phyloP scores from a whole-genome alignment of 257 asterid species.

The Lavandula angustifolia region DNA sequence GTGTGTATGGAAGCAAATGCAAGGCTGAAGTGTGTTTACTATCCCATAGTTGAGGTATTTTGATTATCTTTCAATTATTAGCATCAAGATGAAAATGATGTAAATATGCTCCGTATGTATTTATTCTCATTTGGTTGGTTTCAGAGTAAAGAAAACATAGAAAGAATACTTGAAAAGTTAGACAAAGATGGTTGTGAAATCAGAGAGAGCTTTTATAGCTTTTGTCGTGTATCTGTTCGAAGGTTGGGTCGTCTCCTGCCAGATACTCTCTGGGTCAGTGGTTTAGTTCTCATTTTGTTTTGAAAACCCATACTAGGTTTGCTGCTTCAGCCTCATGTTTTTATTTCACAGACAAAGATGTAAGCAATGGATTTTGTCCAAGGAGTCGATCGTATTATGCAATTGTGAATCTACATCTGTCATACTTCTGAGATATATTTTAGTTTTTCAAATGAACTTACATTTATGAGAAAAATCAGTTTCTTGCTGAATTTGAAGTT shows the following conservation, averaged over 20 bases:
- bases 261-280: slow-evolving; percentile 79
- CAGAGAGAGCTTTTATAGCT: slow-evolving; percentile 53
- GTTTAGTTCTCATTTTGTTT: slow-evolving; percentile 17
- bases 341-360: not conserved
- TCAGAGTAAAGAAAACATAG: slow-evolving; percentile 71
- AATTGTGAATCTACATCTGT: not conserved
- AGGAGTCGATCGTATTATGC: not conserved
- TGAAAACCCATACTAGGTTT: not conserved
- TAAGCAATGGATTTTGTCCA: not conserved
- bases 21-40: slow-evolving; percentile 67
- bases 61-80: slow-evolving; percentile 20
- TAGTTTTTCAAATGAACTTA: not conserved
- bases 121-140: slow-evolving; percentile 30
- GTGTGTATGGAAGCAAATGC: slow-evolving; percentile 60
- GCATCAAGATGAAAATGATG: slow-evolving; percentile 7
- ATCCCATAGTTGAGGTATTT: slow-evolving; percentile 59
- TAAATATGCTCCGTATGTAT: slow-evolving; percentile 16
- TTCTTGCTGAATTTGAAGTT: slow-evolving; percentile 12
- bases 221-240: slow-evolving; percentile 68
- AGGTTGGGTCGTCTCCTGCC: slow-evolving; percentile 89
- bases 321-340: not conserved
- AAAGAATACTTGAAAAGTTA: slow-evolving; percentile 45
- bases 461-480: slow-evolving; percentile 1
- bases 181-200: slow-evolving; percentile 46
- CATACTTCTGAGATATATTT: not conserved